These are phyloP conservation scores for Entomortierella parvispora DNA, from an alignment of 192 early-diverging fungal species.

Conservation along the genomic window DNA sequence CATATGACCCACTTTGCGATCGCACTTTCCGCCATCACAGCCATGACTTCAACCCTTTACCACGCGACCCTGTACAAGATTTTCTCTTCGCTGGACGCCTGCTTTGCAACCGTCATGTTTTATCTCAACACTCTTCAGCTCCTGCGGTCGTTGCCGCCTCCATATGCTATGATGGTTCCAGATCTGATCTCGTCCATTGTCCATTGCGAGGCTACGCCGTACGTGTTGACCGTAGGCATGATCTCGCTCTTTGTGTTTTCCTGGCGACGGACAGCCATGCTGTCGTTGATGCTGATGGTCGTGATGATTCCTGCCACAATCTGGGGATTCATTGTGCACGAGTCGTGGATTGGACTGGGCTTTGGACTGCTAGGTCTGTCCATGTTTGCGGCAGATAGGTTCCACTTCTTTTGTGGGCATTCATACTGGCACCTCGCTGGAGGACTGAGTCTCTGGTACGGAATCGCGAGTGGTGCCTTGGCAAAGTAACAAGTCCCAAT, in stretches of 20 bases:
- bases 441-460: constrained; percentile 40
- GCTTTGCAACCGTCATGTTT: constrained; percentile 53
- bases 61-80: constrained; percentile 60
- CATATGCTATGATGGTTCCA: constrained; percentile 24
- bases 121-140: constrained; percentile 49
- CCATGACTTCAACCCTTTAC: constrained; percentile 53
- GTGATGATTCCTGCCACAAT: constrained; percentile 46
- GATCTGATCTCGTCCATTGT: constrained; percentile 28
- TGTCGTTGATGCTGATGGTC: constrained; percentile 50
- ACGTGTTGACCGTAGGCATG: constrained; percentile 22
- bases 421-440: constrained; percentile 46
- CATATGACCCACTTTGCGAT: constrained; percentile 50
- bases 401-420: constrained; percentile 47
- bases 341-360: constrained; percentile 27
- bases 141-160: constrained; percentile 25
- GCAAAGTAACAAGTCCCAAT: constrained; percentile 6
- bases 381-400: constrained; percentile 47
- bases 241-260: constrained; percentile 35
- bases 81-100: constrained; percentile 56
- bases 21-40: constrained; percentile 46
- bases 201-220: constrained; percentile 34
- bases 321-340: constrained; percentile 43
- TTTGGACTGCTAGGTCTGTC: constrained; percentile 36
- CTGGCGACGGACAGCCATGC: constrained; percentile 50
- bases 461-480: constrained; percentile 29